Base-by-base conservation (phyloP, 352 stramenopile species). In the Pythium brassicae region DNA sequence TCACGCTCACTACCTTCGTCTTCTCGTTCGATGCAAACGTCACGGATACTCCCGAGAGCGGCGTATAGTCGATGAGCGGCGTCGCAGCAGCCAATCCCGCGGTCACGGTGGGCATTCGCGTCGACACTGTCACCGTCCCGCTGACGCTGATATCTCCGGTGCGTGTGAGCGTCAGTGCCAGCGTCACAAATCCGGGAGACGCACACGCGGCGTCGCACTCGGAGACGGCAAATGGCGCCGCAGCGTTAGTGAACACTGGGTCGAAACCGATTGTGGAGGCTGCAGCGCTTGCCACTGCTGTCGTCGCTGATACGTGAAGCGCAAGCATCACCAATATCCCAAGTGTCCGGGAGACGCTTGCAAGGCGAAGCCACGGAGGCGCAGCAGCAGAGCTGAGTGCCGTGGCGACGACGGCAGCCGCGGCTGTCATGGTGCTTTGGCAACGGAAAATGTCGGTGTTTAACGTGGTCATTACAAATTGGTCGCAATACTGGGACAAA, bases 171-270 rank as follows among this genome's bases (percentile, higher is more conserved):
- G 50, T 59, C 9, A 86, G 56, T n/a, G 60, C 27, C 19, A 86
- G 40, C 4, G 51, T 67, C 22, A 78, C 65, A 2, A 55, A 66
- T 2, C 63, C 54, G 2, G 72, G 72, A 0, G 65, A 78, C 10
- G 65, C 62, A 45, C 75, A 86, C 7, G 55, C 45, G 0, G 66
- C 62, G 50, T 79, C 53, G 42, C 72, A 81, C 53, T 79, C 70
- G 1, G 26, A 43, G 22, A 83, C 59, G 3, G 12, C 48, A 22
- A 70, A 76, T 15, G 72, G 69, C 19, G 55, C 42, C 0, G 47
- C 26, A 1, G 63, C 3, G 17, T 53, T 67, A 4, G 58, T 71
- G 53, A 81, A 86, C 4, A 59, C 29, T 3, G 49, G 17, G 35
- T 63, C 47, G 43, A 86, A 81, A 10, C 72, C 72, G 53, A 78